Conservation (phyloP, 192 early-diverging fungal species). For the Funneliformis geosporum region DNA sequence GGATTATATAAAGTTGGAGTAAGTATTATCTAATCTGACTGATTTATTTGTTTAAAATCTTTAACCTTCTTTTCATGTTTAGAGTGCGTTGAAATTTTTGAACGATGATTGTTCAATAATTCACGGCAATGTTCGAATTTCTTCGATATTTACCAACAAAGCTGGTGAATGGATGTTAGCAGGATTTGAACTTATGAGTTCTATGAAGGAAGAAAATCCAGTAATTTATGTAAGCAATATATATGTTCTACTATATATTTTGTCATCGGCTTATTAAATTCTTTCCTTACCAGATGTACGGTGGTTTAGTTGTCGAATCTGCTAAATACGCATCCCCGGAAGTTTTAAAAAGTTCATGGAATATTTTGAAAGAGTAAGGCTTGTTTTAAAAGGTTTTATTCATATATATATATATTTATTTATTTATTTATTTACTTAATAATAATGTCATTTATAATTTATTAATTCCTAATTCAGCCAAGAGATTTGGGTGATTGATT, state of each 20-base stretch:
- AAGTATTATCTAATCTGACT: slow-evolving; percentile 28
- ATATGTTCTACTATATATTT: not conserved
- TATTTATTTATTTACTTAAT: not conserved
- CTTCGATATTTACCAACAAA: slow-evolving; percentile 82
- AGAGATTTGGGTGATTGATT: slow-evolving; percentile 66
- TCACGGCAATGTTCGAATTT: slow-evolving; percentile 81
- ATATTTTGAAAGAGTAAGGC: slow-evolving; percentile 59
- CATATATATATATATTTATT: not conserved
- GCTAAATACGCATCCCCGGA: slow-evolving; percentile 76
- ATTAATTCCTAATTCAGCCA: slow-evolving; percentile 29
- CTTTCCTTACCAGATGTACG: slow-evolving; percentile 52
- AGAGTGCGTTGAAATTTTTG: slow-evolving; percentile 85
- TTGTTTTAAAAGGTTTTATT: not conserved
- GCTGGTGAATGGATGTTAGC: slow-evolving; percentile 96
- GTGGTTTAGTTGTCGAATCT: slow-evolving; percentile 63
- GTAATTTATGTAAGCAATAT: slow-evolving; percentile 53
- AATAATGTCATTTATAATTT: not conserved
- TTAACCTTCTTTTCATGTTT: slow-evolving; percentile 10
- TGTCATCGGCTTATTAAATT: not conserved
- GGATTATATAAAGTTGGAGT: slow-evolving; percentile 91
- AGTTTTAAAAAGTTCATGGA: slow-evolving; percentile 62
- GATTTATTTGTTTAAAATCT: not conserved
- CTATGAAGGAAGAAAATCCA: slow-evolving; percentile 68
- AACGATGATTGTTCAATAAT: slow-evolving; percentile 83
- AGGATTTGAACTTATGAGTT: slow-evolving; percentile 81